Base-by-base conservation (phyloP, 2,329 filamentous ascomycete genomes). In the Dendrostoma leiphaemia region DNA sequence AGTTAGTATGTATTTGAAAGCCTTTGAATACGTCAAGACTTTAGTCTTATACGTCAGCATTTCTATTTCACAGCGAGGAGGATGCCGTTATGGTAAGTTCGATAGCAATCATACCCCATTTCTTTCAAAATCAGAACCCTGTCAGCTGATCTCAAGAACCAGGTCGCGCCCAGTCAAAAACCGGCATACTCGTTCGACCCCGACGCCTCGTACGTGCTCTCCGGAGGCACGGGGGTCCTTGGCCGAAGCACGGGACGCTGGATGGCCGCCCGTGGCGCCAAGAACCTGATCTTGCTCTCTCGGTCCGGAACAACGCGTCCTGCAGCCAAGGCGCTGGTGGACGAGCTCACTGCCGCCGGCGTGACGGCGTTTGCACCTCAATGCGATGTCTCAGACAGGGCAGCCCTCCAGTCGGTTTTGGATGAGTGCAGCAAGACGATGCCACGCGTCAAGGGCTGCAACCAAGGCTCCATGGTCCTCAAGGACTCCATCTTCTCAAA, bases 181-280 rank as follows among this genome's bases (percentile, higher is more conserved):
- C 51, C 58, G 2, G 52, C 19, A 23, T 48, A 44, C 6, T 31
- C 29, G 17, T 54, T 62, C 15, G 35, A 59, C 19, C 35, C 56
- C 6, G 28, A 51, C 2, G 59, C 57, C 8, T 58, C 62, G 5
- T 64, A 63, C 37, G 41, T 66, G 8, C 60, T 66, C 43, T 58
- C 61, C 1, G 64, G 64, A 34, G 66, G 67, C 1, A 58, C 67
- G 5, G 66, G 66, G 3, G 67, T 66, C 1, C 50, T 66, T 2
- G 64, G 64, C 13, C 51, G 57, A 28, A 44, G 46, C 19, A 44
- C 61, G 5, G 53, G 51, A 3, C 46, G 51, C 8, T 61, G 59
- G 60, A 51, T 62, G 59, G 59, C 43, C 2, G 40, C 24, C 4
- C 37, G 37, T 4, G 60, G 60, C 12, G 60, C 60, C 4, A 59